Evolutionary conservation across 2,329 filamentous ascomycete genomes (phyloP).

Genomic region (Trichoderma pleuroti): DNA sequence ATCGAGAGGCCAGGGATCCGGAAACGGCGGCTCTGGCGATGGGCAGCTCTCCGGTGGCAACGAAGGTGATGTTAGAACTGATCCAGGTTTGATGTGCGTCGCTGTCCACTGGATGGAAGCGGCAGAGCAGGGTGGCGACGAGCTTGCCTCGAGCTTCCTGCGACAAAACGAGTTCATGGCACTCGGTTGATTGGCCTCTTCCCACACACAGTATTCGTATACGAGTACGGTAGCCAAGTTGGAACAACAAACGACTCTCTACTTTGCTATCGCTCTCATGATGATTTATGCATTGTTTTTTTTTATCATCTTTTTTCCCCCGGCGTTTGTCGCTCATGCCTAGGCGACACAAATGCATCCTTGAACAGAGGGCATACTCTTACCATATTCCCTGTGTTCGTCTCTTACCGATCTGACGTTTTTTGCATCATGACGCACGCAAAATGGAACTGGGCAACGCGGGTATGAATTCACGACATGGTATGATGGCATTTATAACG

Average conservation of each 20-base stretch:
- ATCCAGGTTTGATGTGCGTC: constrained; percentile 86
- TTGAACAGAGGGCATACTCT: neutral
- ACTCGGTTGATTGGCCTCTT: constrained; percentile 24
- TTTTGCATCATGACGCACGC: neutral
- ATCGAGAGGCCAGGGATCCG: constrained; percentile 24
- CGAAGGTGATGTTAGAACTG: constrained; percentile 59
- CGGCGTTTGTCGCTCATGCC: constrained; percentile 15
- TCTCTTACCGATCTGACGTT: neutral
- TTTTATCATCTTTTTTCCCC: constrained; percentile 22
- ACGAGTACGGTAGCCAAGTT: neutral
- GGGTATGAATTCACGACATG: constrained; percentile 14
- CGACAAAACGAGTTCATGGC: constrained; percentile 57
- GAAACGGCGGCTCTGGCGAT: constrained; percentile 23
- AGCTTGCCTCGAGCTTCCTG: constrained; percentile 77
- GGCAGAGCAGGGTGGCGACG: constrained; percentile 80
- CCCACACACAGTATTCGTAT: constrained; percentile 16
- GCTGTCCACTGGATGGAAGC: constrained; percentile 97
- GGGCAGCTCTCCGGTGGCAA: constrained; percentile 30
- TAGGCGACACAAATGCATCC: neutral
- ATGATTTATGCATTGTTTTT: constrained; percentile 20
- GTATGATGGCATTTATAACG: constrained; percentile 5
- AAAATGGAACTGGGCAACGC: neutral
- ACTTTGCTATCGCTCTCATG: neutral
- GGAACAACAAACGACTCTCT: neutral
- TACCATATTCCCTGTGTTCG: neutral